Conservation (phyloP, 139 green algal species). For the Nannochloris sp. region DNA sequence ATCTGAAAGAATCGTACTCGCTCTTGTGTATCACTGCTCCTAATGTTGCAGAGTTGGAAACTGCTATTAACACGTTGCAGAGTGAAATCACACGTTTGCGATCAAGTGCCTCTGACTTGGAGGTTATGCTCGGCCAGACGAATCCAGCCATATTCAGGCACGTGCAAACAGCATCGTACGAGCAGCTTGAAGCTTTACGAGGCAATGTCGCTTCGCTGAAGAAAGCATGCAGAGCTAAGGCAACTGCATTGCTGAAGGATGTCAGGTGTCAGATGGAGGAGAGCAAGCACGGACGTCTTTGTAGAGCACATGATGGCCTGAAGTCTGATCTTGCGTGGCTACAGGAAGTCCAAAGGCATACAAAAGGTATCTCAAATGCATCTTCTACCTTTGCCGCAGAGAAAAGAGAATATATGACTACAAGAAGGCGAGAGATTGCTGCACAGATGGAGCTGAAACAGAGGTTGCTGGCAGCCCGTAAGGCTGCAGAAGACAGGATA, state of each 20-base stretch:
- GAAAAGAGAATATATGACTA: constrained; percentile 7
- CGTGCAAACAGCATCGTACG: constrained; percentile 20
- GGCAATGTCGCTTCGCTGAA: constrained; percentile 47
- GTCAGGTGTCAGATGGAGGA: constrained; percentile 30
- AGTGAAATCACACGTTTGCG: constrained; percentile 31
- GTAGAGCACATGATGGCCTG: constrained; percentile 8
- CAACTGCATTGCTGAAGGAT: constrained; percentile 25
- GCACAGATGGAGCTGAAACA: constrained; percentile 5
- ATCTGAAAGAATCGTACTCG: constrained; percentile 35
- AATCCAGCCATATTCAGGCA: constrained; percentile 49
- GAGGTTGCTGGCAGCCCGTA: constrained; percentile 1
- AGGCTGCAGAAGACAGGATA: neutral
- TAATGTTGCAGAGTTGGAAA: constrained; percentile 29
- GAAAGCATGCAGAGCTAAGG: constrained; percentile 44
- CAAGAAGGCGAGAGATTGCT: neutral
- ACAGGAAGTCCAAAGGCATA: neutral
- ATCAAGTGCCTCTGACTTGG: constrained; percentile 22
- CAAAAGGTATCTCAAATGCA: constrained; percentile 1
- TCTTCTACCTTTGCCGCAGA: constrained; percentile 11
- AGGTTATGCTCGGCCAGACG: constrained; percentile 31
- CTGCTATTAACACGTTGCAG: constrained; percentile 41
- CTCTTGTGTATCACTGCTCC: constrained; percentile 24
- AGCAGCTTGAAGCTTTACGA: constrained; percentile 44
- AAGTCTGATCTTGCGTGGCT: constrained; percentile 15
- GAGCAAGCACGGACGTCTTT: constrained; percentile 2